These are phyloP conservation scores for Herpetomonas samuelpessoai DNA, from an alignment of 208 protist species.

Conservation along the genomic window DNA sequence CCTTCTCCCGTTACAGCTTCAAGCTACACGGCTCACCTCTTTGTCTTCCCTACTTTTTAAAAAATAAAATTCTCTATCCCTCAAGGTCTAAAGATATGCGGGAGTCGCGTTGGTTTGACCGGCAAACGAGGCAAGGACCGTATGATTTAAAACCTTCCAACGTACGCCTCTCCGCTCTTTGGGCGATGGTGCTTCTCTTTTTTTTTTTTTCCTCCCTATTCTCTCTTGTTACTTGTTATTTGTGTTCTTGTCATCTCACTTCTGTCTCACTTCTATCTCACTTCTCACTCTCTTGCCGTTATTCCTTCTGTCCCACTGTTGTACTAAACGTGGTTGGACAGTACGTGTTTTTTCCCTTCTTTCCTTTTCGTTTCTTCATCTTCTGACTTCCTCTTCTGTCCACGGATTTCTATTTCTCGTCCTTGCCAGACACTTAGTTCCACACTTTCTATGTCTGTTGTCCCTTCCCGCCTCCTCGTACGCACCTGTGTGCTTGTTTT, in stretches of 20 bases:
- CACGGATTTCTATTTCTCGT: too few species aligned
- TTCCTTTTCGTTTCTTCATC: conserved; percentile 3
- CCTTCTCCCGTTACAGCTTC: too few species aligned
- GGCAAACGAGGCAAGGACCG: not conserved
- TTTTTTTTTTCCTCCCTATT: conserved; percentile 2
- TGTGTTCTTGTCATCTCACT: conserved; percentile 3
- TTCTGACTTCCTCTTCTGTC: not conserved
- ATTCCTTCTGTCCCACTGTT: conserved; percentile 8
- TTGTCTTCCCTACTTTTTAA: too few species aligned
- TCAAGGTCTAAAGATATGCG: too few species aligned
- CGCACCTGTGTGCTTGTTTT: too few species aligned
- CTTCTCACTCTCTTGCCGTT: conserved; percentile 7
- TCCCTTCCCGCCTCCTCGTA: too few species aligned
- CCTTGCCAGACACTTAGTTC: too few species aligned
- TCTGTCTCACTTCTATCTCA: not conserved
- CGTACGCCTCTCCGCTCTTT: conserved; percentile 4
- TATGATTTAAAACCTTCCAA: not conserved
- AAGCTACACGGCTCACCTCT: too few species aligned
- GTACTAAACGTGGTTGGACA: not conserved
- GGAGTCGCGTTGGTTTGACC: conserved; percentile 7
- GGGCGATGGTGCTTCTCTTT: conserved; percentile 7
- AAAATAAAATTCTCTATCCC: too few species aligned
- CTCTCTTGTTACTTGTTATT: conserved; percentile 6
- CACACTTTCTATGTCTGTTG: too few species aligned
- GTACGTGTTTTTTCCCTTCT: conserved; percentile 3